These are phyloP conservation scores for Ascochyta rabiei DNA, from an alignment of 2,329 filamentous ascomycete genomes.

Conservation along the genomic window DNA sequence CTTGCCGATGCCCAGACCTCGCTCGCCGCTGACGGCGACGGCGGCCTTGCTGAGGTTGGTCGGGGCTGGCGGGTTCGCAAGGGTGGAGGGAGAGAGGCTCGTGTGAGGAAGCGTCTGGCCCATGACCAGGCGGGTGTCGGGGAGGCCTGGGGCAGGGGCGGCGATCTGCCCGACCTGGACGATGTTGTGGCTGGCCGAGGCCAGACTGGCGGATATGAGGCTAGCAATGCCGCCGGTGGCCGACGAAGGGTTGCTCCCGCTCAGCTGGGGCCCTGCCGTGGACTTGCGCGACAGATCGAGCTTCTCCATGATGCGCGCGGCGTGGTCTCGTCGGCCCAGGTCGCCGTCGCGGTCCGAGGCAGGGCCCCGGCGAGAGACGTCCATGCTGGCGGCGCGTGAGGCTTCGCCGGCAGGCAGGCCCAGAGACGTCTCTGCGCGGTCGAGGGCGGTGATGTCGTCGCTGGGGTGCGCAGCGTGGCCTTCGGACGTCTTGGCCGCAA, in stretches of 20 bases:
- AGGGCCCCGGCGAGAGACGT: constrained; percentile 64
- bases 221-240: constrained; percentile 75
- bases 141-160: constrained; percentile 43
- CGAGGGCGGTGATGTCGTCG: constrained; percentile 61
- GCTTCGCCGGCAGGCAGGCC: constrained; percentile 66
- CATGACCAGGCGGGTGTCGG: constrained; percentile 45
- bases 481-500: constrained; percentile 79
- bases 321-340: constrained; percentile 76
- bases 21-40: constrained; percentile 79
- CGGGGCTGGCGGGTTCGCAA: constrained; percentile 80
- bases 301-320: constrained; percentile 88
- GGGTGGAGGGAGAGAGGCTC: constrained; percentile 78
- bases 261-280: constrained; percentile 60
- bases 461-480: constrained; percentile 62
- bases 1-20: constrained; percentile 67
- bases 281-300: constrained; percentile 86
- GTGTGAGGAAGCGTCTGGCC: constrained; percentile 60
- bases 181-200: constrained; percentile 75
- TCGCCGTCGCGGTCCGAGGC: constrained; percentile 69
- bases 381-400: constrained; percentile 70
- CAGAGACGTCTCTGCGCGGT: constrained; percentile 67
- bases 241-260: constrained; percentile 49
- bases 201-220: constrained; percentile 79
- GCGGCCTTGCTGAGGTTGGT: constrained; percentile 88
- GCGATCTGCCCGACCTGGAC: constrained; percentile 67